Evolutionary conservation across 352 stramenopile species (phyloP), one percentile per base, ranked within the genome.

Genomic region (Globisporangium mamillatum): DNA sequence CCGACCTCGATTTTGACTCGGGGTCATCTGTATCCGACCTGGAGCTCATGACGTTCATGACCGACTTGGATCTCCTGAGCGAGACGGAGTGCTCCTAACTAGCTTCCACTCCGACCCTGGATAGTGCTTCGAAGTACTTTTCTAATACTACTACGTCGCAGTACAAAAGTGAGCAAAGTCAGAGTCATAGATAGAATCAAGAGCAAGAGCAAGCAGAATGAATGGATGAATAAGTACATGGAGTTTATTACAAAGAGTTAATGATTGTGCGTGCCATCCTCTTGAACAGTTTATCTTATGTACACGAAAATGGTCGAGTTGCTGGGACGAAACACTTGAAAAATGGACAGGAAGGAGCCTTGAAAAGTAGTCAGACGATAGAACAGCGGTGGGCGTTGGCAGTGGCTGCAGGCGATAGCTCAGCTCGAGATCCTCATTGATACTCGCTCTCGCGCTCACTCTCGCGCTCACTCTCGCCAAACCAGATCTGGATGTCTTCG

Each of bases 401-500:
- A 32, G 27, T 32, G 27, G 27, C 27, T 32, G 27, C 27, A 7
- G 27, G 6, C 27, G 27, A 32, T 32, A 32, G 27, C 27, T 32
- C 27, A 32, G 27, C 27, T 32, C 27, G 6, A 3, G 27, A n/a
- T 16, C 24, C 4, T 10, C 3, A 22, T 20, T 16, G 10, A 25
- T 6, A 16, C 24, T 12, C 8, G 4, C 67, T 67, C 27, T 7
- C 27, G 27, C 27, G 2, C 27, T 32, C 27, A 7, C 27, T 32
- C 27, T 32, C 4, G 27, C 25, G 25, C 25, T 27, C 25, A 27
- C 27, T 32, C 14, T 38, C 41, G 20, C 38, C 46, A 24, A 64
- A 36, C 59, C 59, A 64, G 18, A 36, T 50, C 41, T 55, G 59
- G 38, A 56, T 55, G 38, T 56, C 59, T 24, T 52, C 25, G 14